Evolutionary conservation across 78 protist species (phyloP).

Genomic region (Bodo saltans): DNA sequence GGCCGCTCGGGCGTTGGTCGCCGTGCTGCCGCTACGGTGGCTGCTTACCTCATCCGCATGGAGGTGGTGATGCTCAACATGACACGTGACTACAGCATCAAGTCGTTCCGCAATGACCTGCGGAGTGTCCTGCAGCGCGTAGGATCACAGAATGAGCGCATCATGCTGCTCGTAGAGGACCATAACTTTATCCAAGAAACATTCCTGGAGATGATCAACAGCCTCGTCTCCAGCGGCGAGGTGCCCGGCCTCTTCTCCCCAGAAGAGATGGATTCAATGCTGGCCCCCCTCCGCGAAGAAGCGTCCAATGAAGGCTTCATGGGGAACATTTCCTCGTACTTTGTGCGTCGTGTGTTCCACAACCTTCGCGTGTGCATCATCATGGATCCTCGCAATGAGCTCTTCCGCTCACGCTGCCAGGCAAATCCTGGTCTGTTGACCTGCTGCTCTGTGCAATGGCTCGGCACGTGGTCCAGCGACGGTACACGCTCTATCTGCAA

Average conservation of each 20-base stretch:
- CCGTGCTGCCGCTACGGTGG: conserved; percentile 43
- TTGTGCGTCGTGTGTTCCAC: conserved; percentile 32
- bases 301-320: neutral
- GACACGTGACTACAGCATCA: conserved; percentile 31
- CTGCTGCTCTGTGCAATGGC: conserved; percentile 51
- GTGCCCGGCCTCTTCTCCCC: conserved; percentile 74
- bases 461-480: conserved; percentile 39
- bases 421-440: conserved; percentile 73
- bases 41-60: conserved; percentile 28
- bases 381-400: conserved; percentile 46
- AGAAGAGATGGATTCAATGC: conserved; percentile 65
- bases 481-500: neutral
- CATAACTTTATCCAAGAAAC: conserved; percentile 32
- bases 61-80: conserved; percentile 36
- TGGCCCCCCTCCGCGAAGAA: conserved; percentile 41
- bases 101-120: conserved; percentile 49
- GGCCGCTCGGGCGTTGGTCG: conserved; percentile 69
- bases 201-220: conserved; percentile 60
- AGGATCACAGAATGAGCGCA: conserved; percentile 43
- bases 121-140: conserved; percentile 37
- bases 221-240: conserved; percentile 70
- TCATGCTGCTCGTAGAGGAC: conserved; percentile 63
- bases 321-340: conserved; percentile 21
- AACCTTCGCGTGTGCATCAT: conserved; percentile 58
- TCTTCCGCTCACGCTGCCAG: conserved; percentile 47